phyloP scores from a whole-genome alignment of 192 early-diverging fungal genomes.

The Umbelopsis vinacea region DNA sequence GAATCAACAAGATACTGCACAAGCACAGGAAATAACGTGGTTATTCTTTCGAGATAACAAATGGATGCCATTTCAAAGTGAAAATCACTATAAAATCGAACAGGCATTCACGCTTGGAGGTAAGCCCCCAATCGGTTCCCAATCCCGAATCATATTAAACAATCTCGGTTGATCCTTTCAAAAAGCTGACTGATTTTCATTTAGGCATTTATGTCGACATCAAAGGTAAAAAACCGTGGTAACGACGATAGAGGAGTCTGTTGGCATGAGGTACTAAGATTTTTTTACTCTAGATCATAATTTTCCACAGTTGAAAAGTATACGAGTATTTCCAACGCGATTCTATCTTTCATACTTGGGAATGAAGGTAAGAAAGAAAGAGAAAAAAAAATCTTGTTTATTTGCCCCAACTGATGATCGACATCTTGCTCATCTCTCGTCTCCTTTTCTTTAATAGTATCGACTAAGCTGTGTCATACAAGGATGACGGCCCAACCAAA shows the following conservation, averaged over 20 bases:
- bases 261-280: no score
- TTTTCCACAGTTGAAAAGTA: constrained; percentile 44
- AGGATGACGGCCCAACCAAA: constrained; percentile 31
- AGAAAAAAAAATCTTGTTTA: neutral
- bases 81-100: constrained; percentile 44
- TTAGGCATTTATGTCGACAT: constrained; percentile 43
- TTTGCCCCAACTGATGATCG: neutral
- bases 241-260: no score
- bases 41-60: constrained; percentile 44
- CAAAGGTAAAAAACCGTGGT: constrained; percentile 18
- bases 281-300: constrained; percentile 24
- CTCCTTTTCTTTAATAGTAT: constrained; percentile 17
- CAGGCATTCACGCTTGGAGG: constrained; percentile 48
- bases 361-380: constrained; percentile 32
- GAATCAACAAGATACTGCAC: constrained; percentile 20
- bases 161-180: no score
- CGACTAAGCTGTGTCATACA: constrained; percentile 42
- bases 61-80: constrained; percentile 43
- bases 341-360: constrained; percentile 47
- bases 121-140: constrained; percentile 17
- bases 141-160: neutral
- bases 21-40: constrained; percentile 43
- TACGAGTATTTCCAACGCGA: constrained; percentile 46
- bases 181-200: neutral
- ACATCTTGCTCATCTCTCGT: neutral